Evolutionary conservation across 306 rosid species (phyloP), one percentile per base, ranked within the genome.

Genomic region (Lathyrus tuberosus): DNA sequence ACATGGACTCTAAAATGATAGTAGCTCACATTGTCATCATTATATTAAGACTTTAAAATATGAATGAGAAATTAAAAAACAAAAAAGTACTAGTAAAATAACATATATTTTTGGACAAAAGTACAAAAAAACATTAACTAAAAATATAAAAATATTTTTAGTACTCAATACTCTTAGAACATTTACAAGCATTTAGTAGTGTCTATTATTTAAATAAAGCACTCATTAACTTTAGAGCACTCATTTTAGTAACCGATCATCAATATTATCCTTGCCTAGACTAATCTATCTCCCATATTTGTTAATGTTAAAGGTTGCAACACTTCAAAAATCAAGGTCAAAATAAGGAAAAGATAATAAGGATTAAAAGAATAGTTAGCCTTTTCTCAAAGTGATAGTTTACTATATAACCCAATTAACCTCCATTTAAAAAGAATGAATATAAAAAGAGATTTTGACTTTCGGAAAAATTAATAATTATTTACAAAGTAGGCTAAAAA

Each of bases 321-420:
- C 53, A 57, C 68, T 22, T 58, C 8, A 47, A 75, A 42, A 11
- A 31, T 31, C 9, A 10, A 44, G 10, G 31, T 56, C 28, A 8
- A 20, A 46, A 18, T 30, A 40, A 58, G 62, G 11, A 58, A 60
- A 66, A 20, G 57, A 75, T 60, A 75, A 67, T 68, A 75, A 67
- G 62, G 44, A 47, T 46, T 67, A 47, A 67, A 33, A 44, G 14
- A 42, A 42, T 20, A 42, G 31, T 41, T 42, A 18, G 10, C 49
- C 46, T 65, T 52, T 10, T 10, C 30, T 67, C 43, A 35, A 75
- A 67, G 43, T 12, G 3, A 38, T 33, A 17, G 40, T n/a, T 35
- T 35, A 47, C 10, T 2, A 43, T 48, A 37, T 33, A 8, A 38
- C 22, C 61, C 14, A 20, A 22, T 33, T 67, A 57, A 65, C 67